A percentile compares a stretch with the other conserved stretches of the same genome.
Evolutionary conservation across 306 rosid genomes (phyloP).

Genomic region (Styphnolobium japonicum): DNA sequence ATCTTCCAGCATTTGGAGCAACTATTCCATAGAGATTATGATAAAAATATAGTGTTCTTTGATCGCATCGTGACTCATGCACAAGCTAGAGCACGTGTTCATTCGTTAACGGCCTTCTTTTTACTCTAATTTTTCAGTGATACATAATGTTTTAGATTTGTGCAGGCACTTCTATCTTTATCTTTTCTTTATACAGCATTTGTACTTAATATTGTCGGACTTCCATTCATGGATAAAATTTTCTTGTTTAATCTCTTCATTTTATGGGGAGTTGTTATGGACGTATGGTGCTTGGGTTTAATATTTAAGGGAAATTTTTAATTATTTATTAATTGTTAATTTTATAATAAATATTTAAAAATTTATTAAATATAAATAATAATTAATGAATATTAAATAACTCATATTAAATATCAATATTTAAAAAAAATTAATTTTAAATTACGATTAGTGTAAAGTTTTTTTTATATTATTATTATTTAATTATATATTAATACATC

Average conservation of each 20-base stretch:
- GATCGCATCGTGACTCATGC: neutral
- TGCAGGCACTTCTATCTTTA: neutral
- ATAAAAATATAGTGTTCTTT: neutral
- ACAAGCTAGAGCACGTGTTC: neutral
- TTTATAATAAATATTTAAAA: no score
- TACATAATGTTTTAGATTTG: neutral
- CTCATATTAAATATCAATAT: no score
- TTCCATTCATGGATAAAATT: neutral
- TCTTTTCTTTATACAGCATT: neutral
- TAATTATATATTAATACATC: no score
- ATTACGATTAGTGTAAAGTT: no score
- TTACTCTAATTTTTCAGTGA: neutral
- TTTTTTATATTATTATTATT: no score
- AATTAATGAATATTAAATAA: no score
- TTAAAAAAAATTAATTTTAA: no score
- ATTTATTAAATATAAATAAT: no score
- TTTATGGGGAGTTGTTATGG: no score
- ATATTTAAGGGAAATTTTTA: no score
- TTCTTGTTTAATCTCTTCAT: conserved; percentile 10
- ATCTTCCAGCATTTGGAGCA: neutral
- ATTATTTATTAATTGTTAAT: no score
- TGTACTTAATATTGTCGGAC: conserved; percentile 8
- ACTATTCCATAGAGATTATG: neutral
- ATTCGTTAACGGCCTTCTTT: neutral
- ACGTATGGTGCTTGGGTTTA: no score